These are phyloP conservation scores for Cucurbita ficifolia DNA, from an alignment of 306 rosid genomes.

Conservation along the genomic window DNA sequence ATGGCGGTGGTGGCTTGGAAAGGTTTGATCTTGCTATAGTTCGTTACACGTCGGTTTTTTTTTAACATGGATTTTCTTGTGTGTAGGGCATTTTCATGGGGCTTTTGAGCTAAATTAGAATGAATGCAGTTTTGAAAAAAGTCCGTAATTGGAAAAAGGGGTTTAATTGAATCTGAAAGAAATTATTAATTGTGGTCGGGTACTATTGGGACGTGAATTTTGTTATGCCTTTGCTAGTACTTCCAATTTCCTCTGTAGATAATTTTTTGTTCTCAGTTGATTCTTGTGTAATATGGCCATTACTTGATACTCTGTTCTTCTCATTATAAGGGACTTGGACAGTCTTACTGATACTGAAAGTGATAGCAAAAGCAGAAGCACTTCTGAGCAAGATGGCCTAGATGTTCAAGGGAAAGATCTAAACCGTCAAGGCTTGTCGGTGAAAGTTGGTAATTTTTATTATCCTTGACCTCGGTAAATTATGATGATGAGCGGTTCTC, in stretches of 20 bases:
- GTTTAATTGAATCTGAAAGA: background rate
- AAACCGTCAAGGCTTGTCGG: slow-evolving; percentile 23
- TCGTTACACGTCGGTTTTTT: background rate
- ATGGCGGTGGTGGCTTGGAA: background rate
- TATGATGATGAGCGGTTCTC: background rate
- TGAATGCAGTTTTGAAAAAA: background rate
- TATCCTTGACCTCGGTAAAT: background rate
- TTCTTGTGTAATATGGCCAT: background rate
- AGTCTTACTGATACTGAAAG: slow-evolving; percentile 46
- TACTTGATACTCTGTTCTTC: slow-evolving; percentile 3
- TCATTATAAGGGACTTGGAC: slow-evolving; percentile 34
- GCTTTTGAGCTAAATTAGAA: background rate
- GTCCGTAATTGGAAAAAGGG: background rate
- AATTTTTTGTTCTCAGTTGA: background rate
- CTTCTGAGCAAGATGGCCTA: slow-evolving; percentile 29
- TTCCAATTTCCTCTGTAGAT: background rate
- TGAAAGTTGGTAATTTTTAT: slow-evolving; percentile 31
- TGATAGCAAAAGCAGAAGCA: slow-evolving; percentile 31
- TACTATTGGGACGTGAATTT: background rate
- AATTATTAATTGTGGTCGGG: background rate
- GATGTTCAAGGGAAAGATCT: slow-evolving; percentile 25
- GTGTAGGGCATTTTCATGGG: background rate
- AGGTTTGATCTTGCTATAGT: background rate
- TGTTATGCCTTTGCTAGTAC: background rate
- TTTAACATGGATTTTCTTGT: background rate